Conservation (phyloP, 768 basidiomycete genomes). For the Mycena olivaceomarginata region DNA sequence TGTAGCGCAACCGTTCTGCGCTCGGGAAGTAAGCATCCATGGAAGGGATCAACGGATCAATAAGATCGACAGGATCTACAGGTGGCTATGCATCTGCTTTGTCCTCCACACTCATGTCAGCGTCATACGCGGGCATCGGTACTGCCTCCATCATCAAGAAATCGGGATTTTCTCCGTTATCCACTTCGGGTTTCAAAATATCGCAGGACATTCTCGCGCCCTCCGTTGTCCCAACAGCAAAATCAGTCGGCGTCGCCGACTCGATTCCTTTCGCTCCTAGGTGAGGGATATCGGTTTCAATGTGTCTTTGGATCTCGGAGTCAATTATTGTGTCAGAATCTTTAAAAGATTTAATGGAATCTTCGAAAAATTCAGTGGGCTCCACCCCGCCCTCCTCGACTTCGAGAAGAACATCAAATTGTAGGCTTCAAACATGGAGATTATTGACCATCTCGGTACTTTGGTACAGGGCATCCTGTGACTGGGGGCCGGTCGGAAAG, state of each 20-base stretch:
- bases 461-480: background rate
- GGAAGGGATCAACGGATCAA: too few species aligned
- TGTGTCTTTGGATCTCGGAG: background rate
- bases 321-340: background rate
- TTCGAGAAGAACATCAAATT: background rate
- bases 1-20: too few species aligned
- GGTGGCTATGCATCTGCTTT: too few species aligned
- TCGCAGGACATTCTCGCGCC: background rate
- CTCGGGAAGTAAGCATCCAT: too few species aligned
- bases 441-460: background rate
- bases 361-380: slow-evolving; percentile 13
- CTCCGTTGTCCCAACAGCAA: background rate
- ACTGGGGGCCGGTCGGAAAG: background rate
- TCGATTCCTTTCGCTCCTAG: background rate
- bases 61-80: too few species aligned
- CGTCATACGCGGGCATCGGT: background rate
- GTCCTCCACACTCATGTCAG: background rate
- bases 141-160: background rate
- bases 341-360: background rate
- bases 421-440: background rate
- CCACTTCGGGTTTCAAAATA: background rate
- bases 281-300: background rate
- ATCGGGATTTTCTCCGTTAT: background rate
- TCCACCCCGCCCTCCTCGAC: slow-evolving; percentile 26
- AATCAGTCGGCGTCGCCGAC: background rate